Conservation (phyloP, 345 rosid genomes). For the Cardamine resedifolia region DNA sequence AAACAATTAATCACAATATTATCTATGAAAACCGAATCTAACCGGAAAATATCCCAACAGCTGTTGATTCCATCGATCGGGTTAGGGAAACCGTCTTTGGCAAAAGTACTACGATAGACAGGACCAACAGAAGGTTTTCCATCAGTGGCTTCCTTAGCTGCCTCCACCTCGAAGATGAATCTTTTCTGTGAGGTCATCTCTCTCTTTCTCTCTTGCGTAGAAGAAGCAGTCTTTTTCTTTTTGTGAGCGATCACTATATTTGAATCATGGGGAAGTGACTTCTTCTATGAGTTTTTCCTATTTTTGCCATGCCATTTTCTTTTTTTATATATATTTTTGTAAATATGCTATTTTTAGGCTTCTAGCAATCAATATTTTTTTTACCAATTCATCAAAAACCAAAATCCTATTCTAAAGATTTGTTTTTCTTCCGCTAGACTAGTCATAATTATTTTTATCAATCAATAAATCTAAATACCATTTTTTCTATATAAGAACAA, state of each 20-base stretch:
- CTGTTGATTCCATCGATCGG: constrained; percentile 71
- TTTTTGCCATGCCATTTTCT: not conserved
- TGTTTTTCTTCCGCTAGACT: no score
- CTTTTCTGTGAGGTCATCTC: constrained; percentile 44
- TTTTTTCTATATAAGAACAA: no score
- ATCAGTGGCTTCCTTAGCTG: constrained; percentile 56
- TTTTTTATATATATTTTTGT: not conserved
- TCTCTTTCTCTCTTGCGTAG: not conserved
- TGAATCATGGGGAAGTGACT: not conserved
- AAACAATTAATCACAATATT: not conserved
- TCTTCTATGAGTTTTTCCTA: not conserved
- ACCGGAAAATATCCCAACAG: constrained; percentile 99
- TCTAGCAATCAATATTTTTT: not conserved
- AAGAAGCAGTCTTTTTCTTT: not conserved
- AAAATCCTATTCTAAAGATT: no score
- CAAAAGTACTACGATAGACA: constrained; percentile 77
- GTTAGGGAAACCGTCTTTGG: constrained; percentile 75
- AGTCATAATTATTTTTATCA: not conserved
- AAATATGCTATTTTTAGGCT: not conserved
- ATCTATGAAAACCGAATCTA: not conserved
- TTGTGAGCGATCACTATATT: not conserved
- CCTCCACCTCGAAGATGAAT: constrained; percentile 72
- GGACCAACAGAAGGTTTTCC: constrained; percentile 85
- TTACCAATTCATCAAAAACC: no score
- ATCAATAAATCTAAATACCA: no score